Evolutionary conservation across 1,284 basidiomycete species (phyloP).

Genomic region (Ganoderma lingzhi): DNA sequence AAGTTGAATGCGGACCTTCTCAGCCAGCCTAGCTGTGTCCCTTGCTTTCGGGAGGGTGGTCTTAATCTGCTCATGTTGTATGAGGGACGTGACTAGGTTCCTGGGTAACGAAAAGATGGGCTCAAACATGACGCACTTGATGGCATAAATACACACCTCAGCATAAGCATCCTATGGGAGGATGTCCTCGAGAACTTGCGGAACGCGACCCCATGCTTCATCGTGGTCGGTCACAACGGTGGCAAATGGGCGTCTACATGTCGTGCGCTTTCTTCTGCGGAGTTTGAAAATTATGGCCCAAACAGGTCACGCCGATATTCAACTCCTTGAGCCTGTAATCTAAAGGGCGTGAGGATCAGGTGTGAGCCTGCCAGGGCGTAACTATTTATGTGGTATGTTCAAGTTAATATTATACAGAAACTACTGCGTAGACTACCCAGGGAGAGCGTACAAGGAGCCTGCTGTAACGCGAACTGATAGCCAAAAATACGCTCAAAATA

Average conservation of each 20-base stretch:
- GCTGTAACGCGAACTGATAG: neutral
- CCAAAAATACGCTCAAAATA: neutral
- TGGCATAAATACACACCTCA: conserved; percentile 61
- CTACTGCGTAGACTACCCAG: no score
- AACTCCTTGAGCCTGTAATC: neutral
- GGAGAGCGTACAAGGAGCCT: neutral
- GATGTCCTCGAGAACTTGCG: conserved; percentile 89
- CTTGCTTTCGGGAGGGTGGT: conserved; percentile 97
- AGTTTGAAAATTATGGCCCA: conserved; percentile 5
- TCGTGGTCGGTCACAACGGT: conserved; percentile 44
- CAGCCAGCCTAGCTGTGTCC: conserved; percentile 90
- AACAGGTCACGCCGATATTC: neutral
- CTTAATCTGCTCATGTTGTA: conserved; percentile 96
- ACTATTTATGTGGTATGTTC: no score
- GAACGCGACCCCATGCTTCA: conserved; percentile 94
- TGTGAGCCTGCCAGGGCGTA: no score
- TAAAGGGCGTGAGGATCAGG: no score
- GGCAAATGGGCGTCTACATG: conserved; percentile 20
- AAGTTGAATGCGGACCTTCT: conserved; percentile 71
- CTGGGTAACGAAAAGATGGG: conserved; percentile 49
- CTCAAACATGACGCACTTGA: neutral
- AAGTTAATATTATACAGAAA: no score
- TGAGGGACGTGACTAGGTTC: conserved; percentile 93
- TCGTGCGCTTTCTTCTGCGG: conserved; percentile 15
- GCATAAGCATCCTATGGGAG: conserved; percentile 88